Percentiles rank a stretch among this genome's conserved stretches.
Conservation (phyloP, 2,329 filamentous ascomycete genomes). For the Trichoderma afroharzianum region DNA sequence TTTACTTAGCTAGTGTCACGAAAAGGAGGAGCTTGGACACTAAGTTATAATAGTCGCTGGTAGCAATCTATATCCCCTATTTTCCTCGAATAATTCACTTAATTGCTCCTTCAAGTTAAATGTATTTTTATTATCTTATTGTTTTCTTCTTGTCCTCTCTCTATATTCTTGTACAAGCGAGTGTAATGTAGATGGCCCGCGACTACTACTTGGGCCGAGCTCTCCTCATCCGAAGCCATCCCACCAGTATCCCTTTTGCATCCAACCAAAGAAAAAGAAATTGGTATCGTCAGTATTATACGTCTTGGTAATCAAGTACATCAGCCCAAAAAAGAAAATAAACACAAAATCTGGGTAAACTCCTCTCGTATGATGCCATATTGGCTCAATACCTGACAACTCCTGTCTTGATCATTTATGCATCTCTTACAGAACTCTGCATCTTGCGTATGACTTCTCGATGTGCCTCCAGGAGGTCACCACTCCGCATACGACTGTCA, state of each 20-base stretch:
- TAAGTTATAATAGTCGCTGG: no score
- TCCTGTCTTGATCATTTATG: background rate
- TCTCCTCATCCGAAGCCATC: background rate
- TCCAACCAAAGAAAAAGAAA: background rate
- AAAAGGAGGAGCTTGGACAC: background rate
- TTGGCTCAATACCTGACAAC: background rate
- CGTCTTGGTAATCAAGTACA: background rate
- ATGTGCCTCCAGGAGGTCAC: slow-evolving; percentile 72
- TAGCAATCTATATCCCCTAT: background rate
- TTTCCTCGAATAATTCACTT: background rate
- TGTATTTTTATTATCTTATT: background rate
- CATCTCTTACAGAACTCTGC: slow-evolving; percentile 52
- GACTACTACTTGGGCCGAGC: background rate
- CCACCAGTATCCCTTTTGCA: background rate
- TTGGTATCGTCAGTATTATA: background rate
- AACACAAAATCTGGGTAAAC: background rate
- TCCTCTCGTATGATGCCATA: background rate
- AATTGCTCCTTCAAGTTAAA: background rate
- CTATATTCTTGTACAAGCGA: background rate
- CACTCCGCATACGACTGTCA: slow-evolving; percentile 72
- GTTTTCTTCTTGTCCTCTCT: background rate
- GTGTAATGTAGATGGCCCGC: background rate
- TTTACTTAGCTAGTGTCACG: background rate
- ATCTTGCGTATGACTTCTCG: slow-evolving; percentile 75
- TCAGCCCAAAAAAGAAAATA: background rate